A percentile compares a stretch with the other conserved stretches of the same genome.
Conservation (phyloP, 352 stramenopile species). For the Pythium rishiriense region DNA sequence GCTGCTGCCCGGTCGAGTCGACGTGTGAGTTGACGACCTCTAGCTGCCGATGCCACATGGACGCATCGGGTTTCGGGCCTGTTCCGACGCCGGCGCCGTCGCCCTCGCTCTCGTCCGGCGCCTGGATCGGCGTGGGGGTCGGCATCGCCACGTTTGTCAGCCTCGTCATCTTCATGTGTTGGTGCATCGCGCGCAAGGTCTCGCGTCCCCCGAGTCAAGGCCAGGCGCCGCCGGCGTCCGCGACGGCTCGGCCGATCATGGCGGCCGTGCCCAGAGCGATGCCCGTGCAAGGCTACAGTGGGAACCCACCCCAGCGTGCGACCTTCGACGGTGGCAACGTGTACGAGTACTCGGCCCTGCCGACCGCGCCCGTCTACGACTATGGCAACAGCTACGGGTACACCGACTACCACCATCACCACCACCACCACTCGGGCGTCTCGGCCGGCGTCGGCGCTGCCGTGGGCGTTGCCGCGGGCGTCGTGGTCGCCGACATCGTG, state of each 20-base stretch:
- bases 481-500: conserved; percentile 14
- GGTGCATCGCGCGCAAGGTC: conserved; percentile 2
- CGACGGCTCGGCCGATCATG: not conserved
- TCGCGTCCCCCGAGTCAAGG: not conserved
- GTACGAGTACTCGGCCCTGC: conserved; percentile 9
- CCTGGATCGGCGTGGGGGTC: conserved; percentile 14
- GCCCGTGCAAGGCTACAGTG: not conserved
- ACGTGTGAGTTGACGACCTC: conserved; percentile 23
- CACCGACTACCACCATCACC: not conserved
- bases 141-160: conserved; percentile 4
- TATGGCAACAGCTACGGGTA: conserved; percentile 16
- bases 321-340: not conserved
- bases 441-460: conserved; percentile 3
- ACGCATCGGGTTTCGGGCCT: not conserved
- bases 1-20: conserved; percentile 31
- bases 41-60: conserved; percentile 12
- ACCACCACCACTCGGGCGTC: conserved; percentile 1
- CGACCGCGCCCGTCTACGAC: conserved; percentile 20
- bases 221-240: not conserved
- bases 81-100: not conserved
- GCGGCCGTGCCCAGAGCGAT: not conserved
- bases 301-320: not conserved
- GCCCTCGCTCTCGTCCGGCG: not conserved
- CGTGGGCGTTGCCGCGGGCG: conserved; percentile 11
- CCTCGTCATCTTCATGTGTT: not conserved